Percentiles rank a stretch among this genome's conserved stretches.
Conservation (phyloP, 2,329 filamentous ascomycete genomes). For the Aspergillus sp. region DNA sequence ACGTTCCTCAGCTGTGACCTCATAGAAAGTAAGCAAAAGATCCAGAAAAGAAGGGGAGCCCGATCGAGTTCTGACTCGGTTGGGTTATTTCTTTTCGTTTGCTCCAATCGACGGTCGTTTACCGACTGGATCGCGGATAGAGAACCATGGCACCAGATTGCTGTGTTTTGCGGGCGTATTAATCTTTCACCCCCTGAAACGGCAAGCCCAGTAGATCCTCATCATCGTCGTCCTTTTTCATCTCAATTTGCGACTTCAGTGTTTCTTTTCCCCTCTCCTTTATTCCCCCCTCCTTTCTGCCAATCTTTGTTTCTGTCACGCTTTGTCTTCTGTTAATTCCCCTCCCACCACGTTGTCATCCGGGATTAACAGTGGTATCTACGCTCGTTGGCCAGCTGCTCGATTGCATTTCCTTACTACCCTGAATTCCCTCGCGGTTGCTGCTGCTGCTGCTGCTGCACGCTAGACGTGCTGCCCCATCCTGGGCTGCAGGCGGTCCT, state of each 20-base stretch:
- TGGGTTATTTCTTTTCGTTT: neutral
- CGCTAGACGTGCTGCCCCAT: slow-evolving; percentile 26
- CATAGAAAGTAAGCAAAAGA: neutral
- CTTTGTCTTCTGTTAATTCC: neutral
- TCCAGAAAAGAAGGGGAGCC: neutral
- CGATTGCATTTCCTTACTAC: slow-evolving; percentile 6
- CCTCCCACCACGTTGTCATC: slow-evolving; percentile 4
- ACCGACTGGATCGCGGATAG: neutral
- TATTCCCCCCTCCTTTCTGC: neutral
- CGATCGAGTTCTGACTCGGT: neutral
- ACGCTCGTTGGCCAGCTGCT: slow-evolving; percentile 9
- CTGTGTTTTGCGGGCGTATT: slow-evolving; percentile 21
- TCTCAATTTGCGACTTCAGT: slow-evolving; percentile 2
- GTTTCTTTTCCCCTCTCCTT: slow-evolving; percentile 8
- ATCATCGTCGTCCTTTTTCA: slow-evolving; percentile 20
- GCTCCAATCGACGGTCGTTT: neutral
- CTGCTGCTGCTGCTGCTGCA: slow-evolving; percentile 19
- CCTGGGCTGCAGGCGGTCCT: slow-evolving; percentile 24
- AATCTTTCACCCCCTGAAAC: slow-evolving; percentile 26
- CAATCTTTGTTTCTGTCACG: neutral
- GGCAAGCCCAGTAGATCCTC: slow-evolving; percentile 26
- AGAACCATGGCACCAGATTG: slow-evolving; percentile 19
- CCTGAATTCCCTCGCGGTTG: slow-evolving; percentile 9
- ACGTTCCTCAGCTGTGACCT: neutral
- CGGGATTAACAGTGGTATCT: slow-evolving; percentile 11